Evolutionary conservation across 257 asterid genomes (phyloP), one percentile per base, ranked within the genome.

Genomic region (Salvia miltiorrhiza): DNA sequence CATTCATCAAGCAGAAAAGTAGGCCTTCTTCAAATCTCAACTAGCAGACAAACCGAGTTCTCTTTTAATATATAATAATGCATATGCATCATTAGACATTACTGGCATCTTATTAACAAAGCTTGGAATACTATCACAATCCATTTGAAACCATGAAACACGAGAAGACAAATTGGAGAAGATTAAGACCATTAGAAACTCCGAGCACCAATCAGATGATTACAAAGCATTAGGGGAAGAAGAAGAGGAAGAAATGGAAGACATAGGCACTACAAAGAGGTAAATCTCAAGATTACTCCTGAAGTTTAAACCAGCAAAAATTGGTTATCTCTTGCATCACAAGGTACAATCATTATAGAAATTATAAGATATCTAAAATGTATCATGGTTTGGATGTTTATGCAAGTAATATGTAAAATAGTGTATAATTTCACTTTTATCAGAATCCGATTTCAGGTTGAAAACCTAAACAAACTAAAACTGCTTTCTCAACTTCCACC

Each of bases 41-140:
- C 12, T 19, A 33, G 21, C 24, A 12, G 66, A 30, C 24, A 53
- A 4, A 43, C 2, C 28, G 7, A 37, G 16, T 24, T 41, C 33
- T 54, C 56, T 40, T 40, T 63, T 52, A 20, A 40, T 37, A 30
- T 39, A 62, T 4, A 39, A n/a, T 13, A 4, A 16, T 10, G 11
- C 62, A 49, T 5, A 67, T 13, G 55, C 76, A 39, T 30, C 24
- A 12, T 50, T n/a, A n/a, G n/a, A n/a, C n/a, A n/a, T n/a, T 53
- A 48, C 45, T 48, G 47, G 9, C 20, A 48, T 37, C 20, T 65
- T 35, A 64, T 21, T 12, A 2, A 19, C 21, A 50, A 5, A 7
- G 37, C 35, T 37, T 19, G 50, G 50, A 30, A n/a, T n/a, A n/a
- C n/a, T n/a, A n/a, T n/a, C n/a, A n/a, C n/a, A n/a, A n/a, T n/a